A percentile compares a stretch with the other conserved stretches of the same genome.
Evolutionary conservation across 768 basidiomycete genomes (phyloP).

Genomic region (Tylopilus intermedius): DNA sequence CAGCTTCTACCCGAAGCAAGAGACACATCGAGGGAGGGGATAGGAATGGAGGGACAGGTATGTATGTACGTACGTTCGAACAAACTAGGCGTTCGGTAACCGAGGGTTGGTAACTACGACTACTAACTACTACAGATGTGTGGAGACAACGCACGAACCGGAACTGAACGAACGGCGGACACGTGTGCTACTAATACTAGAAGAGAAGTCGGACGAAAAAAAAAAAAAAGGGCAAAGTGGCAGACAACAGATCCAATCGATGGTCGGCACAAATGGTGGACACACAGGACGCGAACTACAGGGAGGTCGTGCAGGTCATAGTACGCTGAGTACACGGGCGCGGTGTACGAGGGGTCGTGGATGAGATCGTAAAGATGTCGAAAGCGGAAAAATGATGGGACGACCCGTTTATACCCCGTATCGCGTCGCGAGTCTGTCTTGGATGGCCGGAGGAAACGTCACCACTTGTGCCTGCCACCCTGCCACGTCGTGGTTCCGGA

Average conservation of each 20-base stretch:
- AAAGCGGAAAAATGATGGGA: neutral
- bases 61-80: constrained; percentile 7
- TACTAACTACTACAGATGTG: constrained; percentile 24
- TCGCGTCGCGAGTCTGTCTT: constrained; percentile 77
- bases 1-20: constrained; percentile 3
- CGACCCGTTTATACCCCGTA: constrained; percentile 69
- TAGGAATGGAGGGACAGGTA: constrained; percentile 4
- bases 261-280: constrained; percentile 30
- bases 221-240: neutral
- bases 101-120: constrained; percentile 20
- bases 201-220: neutral
- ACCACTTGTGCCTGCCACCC: constrained; percentile 84
- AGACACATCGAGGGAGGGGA: constrained; percentile 7
- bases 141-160: constrained; percentile 23
- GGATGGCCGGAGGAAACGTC: constrained; percentile 82
- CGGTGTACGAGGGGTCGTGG: constrained; percentile 4
- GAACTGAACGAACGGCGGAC: constrained; percentile 1
- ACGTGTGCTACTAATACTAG: constrained; percentile 26
- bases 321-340: constrained; percentile 6
- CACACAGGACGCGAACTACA: constrained; percentile 12
- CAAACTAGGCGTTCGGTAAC: constrained; percentile 36
- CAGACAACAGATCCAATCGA: constrained; percentile 20
- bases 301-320: constrained; percentile 10
- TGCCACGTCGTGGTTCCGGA: constrained; percentile 81
- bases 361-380: constrained; percentile 14